Conservation (phyloP, 1,284 basidiomycete species). For the Ustilago cynodontis region DNA sequence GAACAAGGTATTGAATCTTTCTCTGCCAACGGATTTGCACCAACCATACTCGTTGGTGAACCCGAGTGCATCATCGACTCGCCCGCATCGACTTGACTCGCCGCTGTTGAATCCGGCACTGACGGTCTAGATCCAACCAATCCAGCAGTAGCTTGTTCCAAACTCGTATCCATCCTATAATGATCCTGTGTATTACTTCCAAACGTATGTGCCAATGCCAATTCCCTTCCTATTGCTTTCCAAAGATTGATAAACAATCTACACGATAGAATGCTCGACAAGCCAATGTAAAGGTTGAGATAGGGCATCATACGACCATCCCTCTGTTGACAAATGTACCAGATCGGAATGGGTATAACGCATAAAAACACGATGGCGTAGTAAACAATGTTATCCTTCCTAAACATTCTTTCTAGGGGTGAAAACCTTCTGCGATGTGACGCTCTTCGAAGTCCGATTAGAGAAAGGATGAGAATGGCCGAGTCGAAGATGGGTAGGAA, state of each 20-base stretch:
- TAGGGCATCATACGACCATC: conserved; percentile 53
- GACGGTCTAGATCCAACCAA: conserved; percentile 27
- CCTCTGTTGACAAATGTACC: conserved; percentile 35
- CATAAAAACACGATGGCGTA: conserved; percentile 46
- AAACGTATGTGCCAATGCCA: conserved; percentile 48
- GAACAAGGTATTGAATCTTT: conserved; percentile 11
- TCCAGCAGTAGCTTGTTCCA: conserved; percentile 29
- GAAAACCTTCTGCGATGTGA: conserved; percentile 42
- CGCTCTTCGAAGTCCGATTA: conserved; percentile 43
- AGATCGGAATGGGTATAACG: conserved; percentile 52
- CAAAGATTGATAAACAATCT: conserved; percentile 53
- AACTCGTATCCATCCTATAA: conserved; percentile 31
- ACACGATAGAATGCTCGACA: conserved; percentile 49
- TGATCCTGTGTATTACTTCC: conserved; percentile 35
- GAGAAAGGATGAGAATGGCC: conserved; percentile 39
- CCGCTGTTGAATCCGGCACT: neutral
- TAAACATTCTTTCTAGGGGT: conserved; percentile 46
- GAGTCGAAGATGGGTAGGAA: conserved; percentile 53
- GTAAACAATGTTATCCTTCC: conserved; percentile 55
- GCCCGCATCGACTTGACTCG: neutral
- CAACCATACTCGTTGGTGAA: conserved; percentile 7
- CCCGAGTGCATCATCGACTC: conserved; percentile 21
- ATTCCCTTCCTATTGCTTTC: conserved; percentile 52
- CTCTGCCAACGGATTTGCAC: conserved; percentile 17
- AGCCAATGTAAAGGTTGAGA: conserved; percentile 49